Conservation (phyloP, 2,329 filamentous ascomycete genomes). For the Whalleya microplaca region DNA sequence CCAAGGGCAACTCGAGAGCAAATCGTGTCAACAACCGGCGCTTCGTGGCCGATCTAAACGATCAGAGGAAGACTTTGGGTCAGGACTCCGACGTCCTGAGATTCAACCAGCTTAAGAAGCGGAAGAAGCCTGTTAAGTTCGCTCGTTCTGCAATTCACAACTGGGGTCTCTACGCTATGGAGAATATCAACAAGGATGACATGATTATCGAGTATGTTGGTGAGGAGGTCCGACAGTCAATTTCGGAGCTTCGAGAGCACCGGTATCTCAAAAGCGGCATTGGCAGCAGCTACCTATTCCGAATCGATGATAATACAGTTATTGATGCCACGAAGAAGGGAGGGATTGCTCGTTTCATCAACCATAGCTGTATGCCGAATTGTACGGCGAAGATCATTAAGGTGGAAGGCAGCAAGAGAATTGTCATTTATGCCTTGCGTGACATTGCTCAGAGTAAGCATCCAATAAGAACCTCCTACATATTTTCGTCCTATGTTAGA, state of each 20-base stretch:
- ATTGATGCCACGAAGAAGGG: conserved; percentile 98
- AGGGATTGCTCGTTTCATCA: conserved; percentile 97
- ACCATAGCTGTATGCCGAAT: conserved; percentile 97
- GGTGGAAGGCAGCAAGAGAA: conserved; percentile 95
- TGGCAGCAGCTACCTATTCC: conserved; percentile 95
- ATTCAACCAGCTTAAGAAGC: conserved; percentile 99
- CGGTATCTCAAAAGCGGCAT: conserved; percentile 95
- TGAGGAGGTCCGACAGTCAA: conserved; percentile 94
- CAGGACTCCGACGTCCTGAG: conserved; percentile 88
- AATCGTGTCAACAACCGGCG: conserved; percentile 96
- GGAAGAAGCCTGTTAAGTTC: conserved; percentile 98
- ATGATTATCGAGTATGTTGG: conserved; percentile 99
- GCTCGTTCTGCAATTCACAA: conserved; percentile 97
- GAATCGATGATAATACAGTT: conserved; percentile 96
- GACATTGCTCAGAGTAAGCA: conserved; percentile 92
- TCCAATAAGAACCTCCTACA: neutral
- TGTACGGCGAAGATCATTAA: conserved; percentile 99
- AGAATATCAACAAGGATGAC: conserved; percentile 95
- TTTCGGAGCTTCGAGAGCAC: conserved; percentile 93
- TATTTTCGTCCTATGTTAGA: conserved; percentile 4
- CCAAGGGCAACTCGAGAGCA: conserved; percentile 88
- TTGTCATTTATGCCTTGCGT: conserved; percentile 96
- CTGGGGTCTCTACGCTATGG: conserved; percentile 97
- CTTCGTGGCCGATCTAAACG: conserved; percentile 91
- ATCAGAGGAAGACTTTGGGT: conserved; percentile 85